Evolutionary conservation across 352 stramenopile genomes (phyloP), one percentile per base, ranked within the genome.

Genomic region (Globisporangium megalacanthum): DNA sequence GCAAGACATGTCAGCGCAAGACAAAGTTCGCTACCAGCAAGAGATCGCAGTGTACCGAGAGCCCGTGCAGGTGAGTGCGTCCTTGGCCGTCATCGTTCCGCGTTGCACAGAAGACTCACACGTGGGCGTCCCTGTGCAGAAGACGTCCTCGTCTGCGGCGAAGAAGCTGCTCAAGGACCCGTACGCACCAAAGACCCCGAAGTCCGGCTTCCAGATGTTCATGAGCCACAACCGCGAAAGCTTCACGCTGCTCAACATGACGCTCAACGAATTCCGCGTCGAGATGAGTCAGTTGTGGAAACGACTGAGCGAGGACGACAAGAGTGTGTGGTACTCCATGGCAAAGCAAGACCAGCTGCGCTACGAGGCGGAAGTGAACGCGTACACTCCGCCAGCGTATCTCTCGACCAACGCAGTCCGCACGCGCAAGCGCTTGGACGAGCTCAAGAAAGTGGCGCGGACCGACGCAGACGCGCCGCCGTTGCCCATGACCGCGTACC

Each of bases 141-240:
- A 56, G 10, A 42, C 44, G 14, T 6, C 53, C 7, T 57, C 63
- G 15, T 36, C 45, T 5, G 51, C 58, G 0, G 45, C 53, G 33
- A 35, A 31, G 17, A 62, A 56, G 48, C 56, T 50, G 17, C 48
- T 72, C 19, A 77, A 74, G 62, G 68, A 83, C 44, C 64, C 75
- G 7, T 74, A 68, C 29, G 68, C 71, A 2, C 72, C 69, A 9
- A 73, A 79, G 47, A 52, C 62, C 6, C 67, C 77, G 4, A 73
- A 74, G 52, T 77, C 74, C n/a, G 75, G 61, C 20, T 89, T 89
- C 39, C 77, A 87, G 46, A 60, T 85, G 17, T 87, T 89, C 49
- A 65, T 89, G 54, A 68, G 59, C 25, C 69, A 82, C 54, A 78
- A 86, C 29, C 73, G 71, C 15, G 71, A 82, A 58, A 82, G 66